Percentiles rank a stretch among this genome's conserved stretches.
Evolutionary conservation across 257 asterid genomes (phyloP).

Genomic region (Penstemon davidsonii): DNA sequence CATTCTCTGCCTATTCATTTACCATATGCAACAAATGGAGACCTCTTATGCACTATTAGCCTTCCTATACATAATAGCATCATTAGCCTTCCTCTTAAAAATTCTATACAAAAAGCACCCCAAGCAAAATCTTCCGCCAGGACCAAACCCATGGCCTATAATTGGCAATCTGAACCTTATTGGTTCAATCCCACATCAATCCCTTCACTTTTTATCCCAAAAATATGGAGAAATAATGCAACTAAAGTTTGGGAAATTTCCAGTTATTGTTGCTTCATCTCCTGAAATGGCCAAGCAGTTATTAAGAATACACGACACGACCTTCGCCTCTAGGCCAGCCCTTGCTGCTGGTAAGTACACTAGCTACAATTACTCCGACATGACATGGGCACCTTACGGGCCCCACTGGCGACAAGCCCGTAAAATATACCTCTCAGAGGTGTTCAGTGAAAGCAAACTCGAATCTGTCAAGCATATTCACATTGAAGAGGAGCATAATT

Average conservation of each 20-base stretch:
- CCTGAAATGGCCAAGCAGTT: constrained; percentile 35
- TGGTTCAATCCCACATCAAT: constrained; percentile 32
- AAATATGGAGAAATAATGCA: constrained; percentile 32
- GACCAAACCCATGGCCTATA: constrained; percentile 38
- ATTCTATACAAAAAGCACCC: neutral
- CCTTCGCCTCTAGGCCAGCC: constrained; percentile 18
- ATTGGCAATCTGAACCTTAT: constrained; percentile 31
- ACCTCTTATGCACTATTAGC: neutral
- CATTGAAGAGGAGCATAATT: constrained; percentile 31
- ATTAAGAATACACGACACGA: constrained; percentile 20
- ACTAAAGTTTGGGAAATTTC: constrained; percentile 27
- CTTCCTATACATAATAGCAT: neutral
- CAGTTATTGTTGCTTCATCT: constrained; percentile 31
- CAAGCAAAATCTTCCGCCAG: constrained; percentile 28
- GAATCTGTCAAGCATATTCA: constrained; percentile 37
- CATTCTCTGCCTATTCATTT: neutral
- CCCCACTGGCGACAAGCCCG: constrained; percentile 40
- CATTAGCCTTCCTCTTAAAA: constrained; percentile 19
- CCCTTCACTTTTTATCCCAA: constrained; percentile 25
- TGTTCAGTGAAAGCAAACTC: constrained; percentile 32
- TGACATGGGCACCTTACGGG: constrained; percentile 46
- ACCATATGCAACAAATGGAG: neutral
- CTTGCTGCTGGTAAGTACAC: constrained; percentile 28
- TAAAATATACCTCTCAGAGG: constrained; percentile 29
- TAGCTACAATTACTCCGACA: constrained; percentile 29